A percentile compares a stretch with the other conserved stretches of the same genome.
These are phyloP conservation scores for Myriangium duriaei DNA, from an alignment of 2,329 filamentous ascomycete species.

Conservation along the genomic window DNA sequence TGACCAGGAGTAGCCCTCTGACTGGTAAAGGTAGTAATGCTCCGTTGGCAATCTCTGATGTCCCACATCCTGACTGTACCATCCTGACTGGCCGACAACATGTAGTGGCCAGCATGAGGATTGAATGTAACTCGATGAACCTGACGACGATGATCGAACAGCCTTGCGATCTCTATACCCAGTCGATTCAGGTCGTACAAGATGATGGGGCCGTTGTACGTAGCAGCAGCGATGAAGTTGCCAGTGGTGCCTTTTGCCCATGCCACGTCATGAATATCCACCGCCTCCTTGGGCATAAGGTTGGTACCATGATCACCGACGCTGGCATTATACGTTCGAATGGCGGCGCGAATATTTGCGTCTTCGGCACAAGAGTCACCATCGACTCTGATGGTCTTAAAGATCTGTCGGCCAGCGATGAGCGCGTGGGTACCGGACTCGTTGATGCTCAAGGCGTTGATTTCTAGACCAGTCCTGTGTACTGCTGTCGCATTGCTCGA, in stretches of 20 bases:
- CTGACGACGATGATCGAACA: slow-evolving; percentile 53
- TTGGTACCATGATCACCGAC: slow-evolving; percentile 9
- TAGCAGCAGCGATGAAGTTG: slow-evolving; percentile 50
- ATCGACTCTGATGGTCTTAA: slow-evolving; percentile 50
- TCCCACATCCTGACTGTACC: slow-evolving; percentile 53
- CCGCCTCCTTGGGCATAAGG: slow-evolving; percentile 38
- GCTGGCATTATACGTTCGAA: slow-evolving; percentile 33
- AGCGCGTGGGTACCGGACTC: slow-evolving; percentile 50
- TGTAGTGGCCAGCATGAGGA: slow-evolving; percentile 45
- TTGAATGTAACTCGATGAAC: slow-evolving; percentile 55
- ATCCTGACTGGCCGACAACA: slow-evolving; percentile 54
- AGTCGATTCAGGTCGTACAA: slow-evolving; percentile 51
- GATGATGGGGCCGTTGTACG: slow-evolving; percentile 52
- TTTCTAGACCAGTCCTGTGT: slow-evolving; percentile 52
- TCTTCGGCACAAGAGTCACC: slow-evolving; percentile 47
- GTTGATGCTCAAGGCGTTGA: slow-evolving; percentile 51
- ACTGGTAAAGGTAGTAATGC: slow-evolving; percentile 41
- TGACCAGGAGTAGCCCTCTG: slow-evolving; percentile 43
- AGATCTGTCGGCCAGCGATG: slow-evolving; percentile 52
- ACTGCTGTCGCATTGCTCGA: slow-evolving; percentile 40
- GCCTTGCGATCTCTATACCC: slow-evolving; percentile 47
- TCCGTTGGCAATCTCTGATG: slow-evolving; percentile 41
- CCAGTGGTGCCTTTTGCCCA: slow-evolving; percentile 52
- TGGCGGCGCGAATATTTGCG: slow-evolving; percentile 49
- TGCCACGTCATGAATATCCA: slow-evolving; percentile 53